Percentiles rank a stretch among this genome's conserved stretches.
These are phyloP conservation scores for Drechslerella stenobrocha DNA, from an alignment of 2,329 filamentous ascomycete genomes.

Conservation along the genomic window DNA sequence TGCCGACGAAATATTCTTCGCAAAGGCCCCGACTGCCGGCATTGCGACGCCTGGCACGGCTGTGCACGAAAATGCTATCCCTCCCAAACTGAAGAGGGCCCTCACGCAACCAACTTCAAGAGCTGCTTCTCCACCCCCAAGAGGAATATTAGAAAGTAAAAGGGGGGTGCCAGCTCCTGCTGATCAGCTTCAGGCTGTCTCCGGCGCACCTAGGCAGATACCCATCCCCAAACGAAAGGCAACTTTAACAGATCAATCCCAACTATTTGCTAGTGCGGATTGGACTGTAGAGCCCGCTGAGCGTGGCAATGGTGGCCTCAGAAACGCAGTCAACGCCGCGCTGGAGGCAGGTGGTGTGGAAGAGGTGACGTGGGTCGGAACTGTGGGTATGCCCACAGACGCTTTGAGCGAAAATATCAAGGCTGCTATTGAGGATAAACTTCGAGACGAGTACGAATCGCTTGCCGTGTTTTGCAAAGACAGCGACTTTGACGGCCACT, in stretches of 20 bases:
- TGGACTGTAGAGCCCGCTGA: conserved; percentile 84
- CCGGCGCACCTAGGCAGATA: conserved; percentile 43
- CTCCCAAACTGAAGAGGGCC: conserved; percentile 37
- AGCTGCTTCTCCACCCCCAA: conserved; percentile 50
- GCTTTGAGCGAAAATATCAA: conserved; percentile 74
- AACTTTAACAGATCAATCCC: conserved; percentile 65
- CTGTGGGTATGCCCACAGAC: conserved; percentile 91
- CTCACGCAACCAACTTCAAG: conserved; percentile 53
- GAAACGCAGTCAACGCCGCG: conserved; percentile 82
- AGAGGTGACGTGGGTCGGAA: conserved; percentile 88
- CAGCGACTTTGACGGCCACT: conserved; percentile 91
- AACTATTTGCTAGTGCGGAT: conserved; percentile 71
- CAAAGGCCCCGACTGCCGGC: conserved; percentile 21
- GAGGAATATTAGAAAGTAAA: conserved; percentile 48
- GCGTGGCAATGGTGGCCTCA: conserved; percentile 88
- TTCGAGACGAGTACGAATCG: conserved; percentile 80
- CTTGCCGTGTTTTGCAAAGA: conserved; percentile 83
- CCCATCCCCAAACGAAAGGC: conserved; percentile 55
- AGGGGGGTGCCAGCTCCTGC: conserved; percentile 24
- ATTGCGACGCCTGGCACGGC: conserved; percentile 1
- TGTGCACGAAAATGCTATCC: conserved; percentile 20
- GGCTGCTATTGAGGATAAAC: conserved; percentile 76
- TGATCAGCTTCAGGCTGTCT: conserved; percentile 42
- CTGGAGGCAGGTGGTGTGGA: conserved; percentile 68
- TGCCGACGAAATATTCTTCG: conserved; percentile 55